Percentiles rank a stretch among this genome's conserved stretches.
Conservation (phyloP, 208 protist species). For the Leishmania guyanensis region DNA sequence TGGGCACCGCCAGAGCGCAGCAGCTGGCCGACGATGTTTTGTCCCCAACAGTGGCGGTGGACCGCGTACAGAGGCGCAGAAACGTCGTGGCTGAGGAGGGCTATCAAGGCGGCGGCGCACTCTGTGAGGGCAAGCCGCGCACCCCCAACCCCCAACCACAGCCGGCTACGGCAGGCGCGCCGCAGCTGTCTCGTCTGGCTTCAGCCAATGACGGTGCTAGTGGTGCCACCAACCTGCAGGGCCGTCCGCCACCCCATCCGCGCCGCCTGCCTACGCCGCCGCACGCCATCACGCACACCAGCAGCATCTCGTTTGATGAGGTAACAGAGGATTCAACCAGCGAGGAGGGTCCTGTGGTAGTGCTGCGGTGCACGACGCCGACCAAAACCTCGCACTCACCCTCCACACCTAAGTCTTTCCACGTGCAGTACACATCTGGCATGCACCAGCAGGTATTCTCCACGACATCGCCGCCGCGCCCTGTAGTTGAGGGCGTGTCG, state of each 20-base stretch:
- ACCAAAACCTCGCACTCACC: slow-evolving; percentile 13
- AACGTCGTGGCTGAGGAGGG: neutral
- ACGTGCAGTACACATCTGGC: slow-evolving; percentile 23
- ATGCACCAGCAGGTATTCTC: slow-evolving; percentile 1
- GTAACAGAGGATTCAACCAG: slow-evolving; percentile 34
- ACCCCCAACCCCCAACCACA: neutral
- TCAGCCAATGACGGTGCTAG: neutral
- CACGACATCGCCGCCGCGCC: neutral
- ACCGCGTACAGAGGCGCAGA: slow-evolving; percentile 9
- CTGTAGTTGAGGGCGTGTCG: neutral
- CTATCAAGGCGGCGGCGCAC: neutral
- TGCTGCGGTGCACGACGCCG: slow-evolving; percentile 33
- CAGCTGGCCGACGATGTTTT: neutral
- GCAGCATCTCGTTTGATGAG: slow-evolving; percentile 41
- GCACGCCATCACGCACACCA: slow-evolving; percentile 34
- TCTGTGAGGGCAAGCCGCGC: neutral
- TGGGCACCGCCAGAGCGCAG: neutral
- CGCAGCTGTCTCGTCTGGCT: neutral
- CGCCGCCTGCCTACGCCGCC: slow-evolving; percentile 27
- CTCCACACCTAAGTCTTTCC: slow-evolving; percentile 6
- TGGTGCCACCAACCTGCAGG: slow-evolving; percentile 12
- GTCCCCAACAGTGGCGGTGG: slow-evolving; percentile 19
- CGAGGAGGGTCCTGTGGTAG: slow-evolving; percentile 29
- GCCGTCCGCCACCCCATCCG: slow-evolving; percentile 26
- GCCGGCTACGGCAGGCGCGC: neutral